Evolutionary conservation across 177 flowering plant genomes (phyloP), one percentile per base, ranked within the genome.

Genomic region (Tripterygium wilfordii): DNA sequence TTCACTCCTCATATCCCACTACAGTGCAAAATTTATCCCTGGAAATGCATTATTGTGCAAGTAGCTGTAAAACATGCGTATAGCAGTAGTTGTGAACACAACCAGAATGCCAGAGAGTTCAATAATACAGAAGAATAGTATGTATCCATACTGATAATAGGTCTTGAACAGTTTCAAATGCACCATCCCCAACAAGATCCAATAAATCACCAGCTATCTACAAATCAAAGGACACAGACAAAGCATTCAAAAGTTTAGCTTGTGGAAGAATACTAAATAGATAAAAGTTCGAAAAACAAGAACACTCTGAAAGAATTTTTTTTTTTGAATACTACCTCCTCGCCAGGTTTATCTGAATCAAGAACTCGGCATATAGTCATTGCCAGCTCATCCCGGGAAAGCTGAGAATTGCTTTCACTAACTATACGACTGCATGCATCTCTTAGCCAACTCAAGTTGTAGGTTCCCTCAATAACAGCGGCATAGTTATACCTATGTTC

Each of bases 321-420:
- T 42, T 12, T 20, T 30, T 29, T 29, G 19, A 53, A 15, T 32
- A 54, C 22, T 77, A 94, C 99, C 96, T 84, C 97, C 49, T 94
- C 96, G 2, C 97, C 96, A 51, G 89, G 80, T 63, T 89, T 94
- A 33, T 79, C 88, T 25, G 99, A 84, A 61, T 79, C 77, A 61
- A 94, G 94, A 30, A 94, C 85, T 40, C 84, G 81, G 57, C 97
- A 89, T 51, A 94, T 85, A 37, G 99, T 78, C 92, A 87, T 76
- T 48, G 99, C 96, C 31, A 94, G 54, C 67, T 94, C 99, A 79
- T 94, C 99, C 38, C 67, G 76, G 19, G 96, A 76, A 51, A 94
- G 90, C 59, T 79, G 88, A 37, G 99, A 94, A 58, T 51, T 58
- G 62, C 85, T 75, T 39, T 45, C 74, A 43, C 54, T 71, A 9